phyloP scores from a whole-genome alignment of 805 yeast genomes.

The Teunomyces atbi region DNA sequence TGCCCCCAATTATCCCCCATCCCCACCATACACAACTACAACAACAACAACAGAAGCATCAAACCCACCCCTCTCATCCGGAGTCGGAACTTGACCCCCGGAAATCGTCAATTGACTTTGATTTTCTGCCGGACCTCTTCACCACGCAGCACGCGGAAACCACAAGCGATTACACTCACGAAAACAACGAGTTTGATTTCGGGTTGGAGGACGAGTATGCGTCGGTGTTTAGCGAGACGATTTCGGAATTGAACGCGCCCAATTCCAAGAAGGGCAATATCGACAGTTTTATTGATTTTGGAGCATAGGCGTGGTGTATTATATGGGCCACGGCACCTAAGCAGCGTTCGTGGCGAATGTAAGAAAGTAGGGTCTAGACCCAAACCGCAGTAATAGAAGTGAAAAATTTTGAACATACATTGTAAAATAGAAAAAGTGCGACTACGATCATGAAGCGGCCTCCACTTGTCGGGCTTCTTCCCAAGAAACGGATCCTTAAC shows the following conservation, averaged over 20 bases:
- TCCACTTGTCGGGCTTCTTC: slow-evolving; percentile 39
- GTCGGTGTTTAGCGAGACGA: slow-evolving; percentile 4
- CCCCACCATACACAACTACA: slow-evolving; percentile 7
- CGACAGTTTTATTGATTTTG: slow-evolving; percentile 22
- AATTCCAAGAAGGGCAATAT: slow-evolving; percentile 15
- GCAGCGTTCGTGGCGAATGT: background rate
- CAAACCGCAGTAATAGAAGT: background rate
- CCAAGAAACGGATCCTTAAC: slow-evolving; percentile 56
- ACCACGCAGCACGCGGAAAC: slow-evolving; percentile 2
- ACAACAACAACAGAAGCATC: slow-evolving; percentile 14
- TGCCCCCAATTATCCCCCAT: slow-evolving; percentile 1
- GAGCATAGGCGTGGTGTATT: slow-evolving; percentile 5
- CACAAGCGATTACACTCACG: slow-evolving; percentile 5
- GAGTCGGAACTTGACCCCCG: background rate
- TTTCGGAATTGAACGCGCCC: slow-evolving; percentile 4
- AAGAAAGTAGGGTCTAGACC: background rate
- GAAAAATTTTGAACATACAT: background rate
- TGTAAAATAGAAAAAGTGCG: no score
- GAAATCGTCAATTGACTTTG: background rate
- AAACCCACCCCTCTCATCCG: slow-evolving; percentile 6
- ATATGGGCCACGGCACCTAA: background rate
- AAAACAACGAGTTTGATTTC: slow-evolving; percentile 11
- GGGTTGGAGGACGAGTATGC: slow-evolving; percentile 5
- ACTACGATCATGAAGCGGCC: slow-evolving; percentile 18
- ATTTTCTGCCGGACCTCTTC: slow-evolving; percentile 1